These are phyloP conservation scores for Pelargonium myrrhifolium DNA, from an alignment of 441 rosid genomes.

Conservation along the genomic window DNA sequence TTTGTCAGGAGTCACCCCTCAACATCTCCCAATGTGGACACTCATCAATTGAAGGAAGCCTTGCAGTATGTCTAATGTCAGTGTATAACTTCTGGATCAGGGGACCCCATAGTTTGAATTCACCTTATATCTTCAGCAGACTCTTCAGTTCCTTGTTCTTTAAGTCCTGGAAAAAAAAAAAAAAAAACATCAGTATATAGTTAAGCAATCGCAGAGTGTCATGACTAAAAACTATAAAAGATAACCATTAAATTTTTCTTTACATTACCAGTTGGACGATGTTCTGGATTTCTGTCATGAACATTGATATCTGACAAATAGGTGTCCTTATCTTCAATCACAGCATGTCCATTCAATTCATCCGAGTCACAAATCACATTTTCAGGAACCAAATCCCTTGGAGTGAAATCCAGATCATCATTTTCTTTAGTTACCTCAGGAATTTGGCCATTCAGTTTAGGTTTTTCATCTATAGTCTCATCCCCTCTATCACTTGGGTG, in stretches of 20 bases:
- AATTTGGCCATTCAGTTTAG: slow-evolving; percentile 14
- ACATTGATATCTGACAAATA: slow-evolving; percentile 7
- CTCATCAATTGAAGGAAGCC: slow-evolving; percentile 12
- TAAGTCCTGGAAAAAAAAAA: slow-evolving; percentile 28
- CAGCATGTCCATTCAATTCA: slow-evolving; percentile 22
- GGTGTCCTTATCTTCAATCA: slow-evolving; percentile 20
- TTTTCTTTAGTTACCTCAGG: slow-evolving; percentile 15
- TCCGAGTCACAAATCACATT: slow-evolving; percentile 24
- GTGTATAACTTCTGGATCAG: slow-evolving; percentile 12
- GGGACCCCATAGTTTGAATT: slow-evolving; percentile 17
- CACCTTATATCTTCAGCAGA: slow-evolving; percentile 13
- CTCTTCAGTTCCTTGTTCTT: slow-evolving; percentile 16
- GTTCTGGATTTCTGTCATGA: slow-evolving; percentile 17
- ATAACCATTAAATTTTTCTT: not conserved
- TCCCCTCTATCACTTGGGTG: slow-evolving; percentile 23
- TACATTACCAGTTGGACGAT: slow-evolving; percentile 24
- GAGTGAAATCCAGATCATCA: slow-evolving; percentile 17
- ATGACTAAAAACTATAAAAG: slow-evolving; percentile 12
- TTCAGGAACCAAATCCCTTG: slow-evolving; percentile 23
- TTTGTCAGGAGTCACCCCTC: not conserved
- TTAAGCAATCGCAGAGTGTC: slow-evolving; percentile 4
- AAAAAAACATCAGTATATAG: slow-evolving; percentile 9
- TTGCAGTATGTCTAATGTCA: slow-evolving; percentile 5
- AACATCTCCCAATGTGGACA: slow-evolving; percentile 4
- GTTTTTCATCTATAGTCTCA: slow-evolving; percentile 23